Evolutionary conservation across 768 basidiomycete genomes (phyloP).

Genomic region (Pisolithus tinctorius): DNA sequence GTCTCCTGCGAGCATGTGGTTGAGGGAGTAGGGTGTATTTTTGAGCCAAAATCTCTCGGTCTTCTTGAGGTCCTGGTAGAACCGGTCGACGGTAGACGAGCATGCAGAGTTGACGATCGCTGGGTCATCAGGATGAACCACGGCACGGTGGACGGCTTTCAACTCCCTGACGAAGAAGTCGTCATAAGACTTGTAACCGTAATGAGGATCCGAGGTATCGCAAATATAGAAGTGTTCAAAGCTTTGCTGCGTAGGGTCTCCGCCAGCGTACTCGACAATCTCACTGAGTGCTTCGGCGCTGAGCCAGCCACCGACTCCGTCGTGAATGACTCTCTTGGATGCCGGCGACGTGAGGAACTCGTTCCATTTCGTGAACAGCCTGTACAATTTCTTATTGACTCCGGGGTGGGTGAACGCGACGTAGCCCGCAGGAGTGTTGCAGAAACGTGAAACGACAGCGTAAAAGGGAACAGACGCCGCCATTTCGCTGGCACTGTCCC

Average conservation of each 20-base stretch:
- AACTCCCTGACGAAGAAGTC: conserved; percentile 49
- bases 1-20: conserved; percentile 45
- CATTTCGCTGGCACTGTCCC: background rate
- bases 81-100: conserved; percentile 45
- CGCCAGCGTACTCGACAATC: conserved; percentile 4
- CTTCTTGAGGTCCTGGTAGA: conserved; percentile 32
- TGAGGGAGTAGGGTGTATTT: conserved; percentile 52
- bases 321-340: conserved; percentile 38
- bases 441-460: background rate
- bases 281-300: conserved; percentile 24
- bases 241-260: conserved; percentile 1
- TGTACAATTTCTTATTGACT: conserved; percentile 42
- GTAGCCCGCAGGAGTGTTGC: conserved; percentile 1
- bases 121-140: conserved; percentile 20
- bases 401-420: conserved; percentile 31
- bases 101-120: conserved; percentile 43
- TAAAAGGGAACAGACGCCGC: background rate
- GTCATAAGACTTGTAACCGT: conserved; percentile 47
- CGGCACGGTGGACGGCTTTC: conserved; percentile 35
- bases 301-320: conserved; percentile 43
- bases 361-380: conserved; percentile 45
- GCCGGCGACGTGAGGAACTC: conserved; percentile 37
- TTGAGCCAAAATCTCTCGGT: conserved; percentile 56
- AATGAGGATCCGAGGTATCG: conserved; percentile 31
- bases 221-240: conserved; percentile 37